These are phyloP conservation scores for Thelonectria blattea DNA, from an alignment of 2,329 filamentous ascomycete genomes.

Conservation along the genomic window DNA sequence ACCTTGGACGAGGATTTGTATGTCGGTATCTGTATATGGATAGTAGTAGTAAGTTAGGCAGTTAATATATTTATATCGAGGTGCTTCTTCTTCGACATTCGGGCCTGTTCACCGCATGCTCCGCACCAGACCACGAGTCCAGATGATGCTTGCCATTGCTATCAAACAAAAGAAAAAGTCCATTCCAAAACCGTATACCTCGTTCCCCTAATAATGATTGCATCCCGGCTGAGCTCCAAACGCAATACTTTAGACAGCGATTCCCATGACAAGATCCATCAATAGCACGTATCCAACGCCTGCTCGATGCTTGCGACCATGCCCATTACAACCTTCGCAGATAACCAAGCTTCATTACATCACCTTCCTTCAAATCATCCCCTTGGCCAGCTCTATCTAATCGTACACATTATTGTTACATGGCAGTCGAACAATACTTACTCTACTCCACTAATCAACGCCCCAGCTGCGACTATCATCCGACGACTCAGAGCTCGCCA, in stretches of 20 bases:
- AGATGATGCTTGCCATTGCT: background rate
- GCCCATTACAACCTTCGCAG: constrained; percentile 18
- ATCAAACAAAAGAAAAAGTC: background rate
- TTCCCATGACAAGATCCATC: constrained; percentile 21
- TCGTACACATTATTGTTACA: constrained; percentile 6
- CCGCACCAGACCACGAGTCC: background rate
- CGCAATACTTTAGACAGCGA: background rate
- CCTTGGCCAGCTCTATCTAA: background rate
- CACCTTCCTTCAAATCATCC: background rate
- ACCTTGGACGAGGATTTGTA: too few species aligned
- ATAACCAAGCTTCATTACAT: constrained; percentile 6
- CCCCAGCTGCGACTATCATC: constrained; percentile 37
- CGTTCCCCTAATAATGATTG: background rate
- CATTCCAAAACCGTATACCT: background rate
- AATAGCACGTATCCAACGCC: constrained; percentile 24
- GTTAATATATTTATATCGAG: too few species aligned
- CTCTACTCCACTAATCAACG: constrained; percentile 27
- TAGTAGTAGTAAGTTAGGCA: too few species aligned
- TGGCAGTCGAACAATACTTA: background rate
- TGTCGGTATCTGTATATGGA: too few species aligned
- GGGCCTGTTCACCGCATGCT: too few species aligned
- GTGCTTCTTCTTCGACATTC: too few species aligned
- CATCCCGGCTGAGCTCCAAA: background rate
- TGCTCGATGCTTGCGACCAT: constrained; percentile 16
- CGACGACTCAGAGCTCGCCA: constrained; percentile 28